Base-by-base conservation (phyloP, 495 filamentous ascomycete species). In the Penicillium arizonense region DNA sequence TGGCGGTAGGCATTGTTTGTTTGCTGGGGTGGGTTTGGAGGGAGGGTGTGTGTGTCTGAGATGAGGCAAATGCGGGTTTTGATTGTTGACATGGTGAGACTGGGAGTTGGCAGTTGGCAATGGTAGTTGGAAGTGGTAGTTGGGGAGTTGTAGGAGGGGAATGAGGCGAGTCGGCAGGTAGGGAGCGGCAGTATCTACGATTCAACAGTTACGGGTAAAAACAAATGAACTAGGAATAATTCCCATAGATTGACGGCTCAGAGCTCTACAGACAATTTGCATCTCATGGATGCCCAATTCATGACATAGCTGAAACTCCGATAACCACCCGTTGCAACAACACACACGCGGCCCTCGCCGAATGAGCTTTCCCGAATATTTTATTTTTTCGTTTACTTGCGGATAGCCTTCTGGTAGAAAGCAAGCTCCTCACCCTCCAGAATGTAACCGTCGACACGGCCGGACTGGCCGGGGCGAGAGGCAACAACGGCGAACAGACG, bases 331-430 rank as follows among this genome's bases (percentile, higher is more conserved):
- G 66, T 50, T 70, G 64, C 67, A 71, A 59, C 61, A 61, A 68
- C 69, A 62, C 50, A 56, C 50, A 64, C 47, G 63, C 55, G 49
- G 59, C 55, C 53, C 55, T 43, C 54, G 55, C 54, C 54, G 54
- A 52, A 58, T 59, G 53, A 30, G 57, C 58, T 62, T 64, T 61
- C 59, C 59, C 56, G 48, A 50, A 50, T 50, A 50, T 69, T 72
- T 66, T 67, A 62, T 60, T 67, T 65, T 61, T 58, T 59, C 64
- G 64, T 82, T 82, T 97, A 97, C 85, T 94, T 97, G 85, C 93
- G 87, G 77, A 97, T 87, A 74, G 89, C 91, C 79, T 85, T 85
- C 85, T 94, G 90, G 89, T 99, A 99, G 89, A 99, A 99, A 74
- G 89, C 88, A 63, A 99, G 79, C 86, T 99, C 94, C 69, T 99